Evolutionary conservation across 148 eudicot species (phyloP), one percentile per base, ranked within the genome.

Genomic region (Heliamphora exappendiculata): DNA sequence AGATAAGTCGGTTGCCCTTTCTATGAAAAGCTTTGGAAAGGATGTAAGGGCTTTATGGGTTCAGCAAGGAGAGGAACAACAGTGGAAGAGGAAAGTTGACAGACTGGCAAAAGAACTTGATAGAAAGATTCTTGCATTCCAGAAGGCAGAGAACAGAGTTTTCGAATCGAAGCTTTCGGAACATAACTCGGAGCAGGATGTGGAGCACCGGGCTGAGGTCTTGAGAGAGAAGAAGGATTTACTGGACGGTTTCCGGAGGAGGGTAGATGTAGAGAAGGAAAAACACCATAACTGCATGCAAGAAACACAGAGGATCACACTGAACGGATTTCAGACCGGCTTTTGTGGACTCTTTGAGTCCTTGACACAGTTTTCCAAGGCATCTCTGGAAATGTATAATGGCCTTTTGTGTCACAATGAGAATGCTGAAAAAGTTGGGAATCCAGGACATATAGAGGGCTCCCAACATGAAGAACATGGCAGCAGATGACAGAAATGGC

Each of bases 291-390:
- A 81, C 55, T 87, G 76, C 81, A 80, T 93, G 91, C 89, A 93
- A 71, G 90, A 86, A 82, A 93, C 99, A 45, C 91, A 89, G 64
- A 80, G 91, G 80, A 86, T 81, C 47, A 93, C 97, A 9, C 55
- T 95, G 58, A 89, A 89, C 41, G 98, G 99, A 75, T 91, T 95
- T 47, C 97, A 95, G 76, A 87, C 94, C 2, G 97, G 97, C 29
- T 91, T 95, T 73, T 82, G 86, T 65, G 82, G 80, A 79, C 87
- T 89, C 62, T 95, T 95, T 34, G 94, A 93, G 47, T 72, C 91
- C 44, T 75, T 91, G 85, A 87, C 89, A 42, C 88, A 91, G 45
- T 95, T 95, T 68, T 91, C 93, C 26, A 88, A 81, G 75, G 86
- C 85, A 34, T 89, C 94, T 65, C 81, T 84, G 39, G 88, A 89